phyloP scores from a whole-genome alignment of 768 basidiomycete species.

The Epithele typhae region DNA sequence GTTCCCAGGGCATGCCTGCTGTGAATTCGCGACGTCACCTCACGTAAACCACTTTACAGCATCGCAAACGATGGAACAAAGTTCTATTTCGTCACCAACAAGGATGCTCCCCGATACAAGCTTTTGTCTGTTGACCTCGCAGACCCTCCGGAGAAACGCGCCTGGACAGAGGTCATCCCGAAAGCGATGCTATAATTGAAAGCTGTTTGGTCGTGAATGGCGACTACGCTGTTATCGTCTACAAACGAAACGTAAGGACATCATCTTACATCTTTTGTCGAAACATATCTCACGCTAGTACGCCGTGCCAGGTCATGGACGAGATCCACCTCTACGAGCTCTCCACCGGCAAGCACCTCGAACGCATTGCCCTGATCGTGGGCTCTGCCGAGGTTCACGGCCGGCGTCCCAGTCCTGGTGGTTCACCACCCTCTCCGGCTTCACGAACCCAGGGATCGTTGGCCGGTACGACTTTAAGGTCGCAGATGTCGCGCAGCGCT shows the following conservation, averaged over 20 bases:
- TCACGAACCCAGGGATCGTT: conserved; percentile 68
- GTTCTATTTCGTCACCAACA: conserved; percentile 64
- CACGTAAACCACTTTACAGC: conserved; percentile 31
- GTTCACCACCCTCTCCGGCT: conserved; percentile 61
- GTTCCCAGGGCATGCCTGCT: background rate
- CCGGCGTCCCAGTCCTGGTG: conserved; percentile 52
- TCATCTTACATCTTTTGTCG: too few species aligned
- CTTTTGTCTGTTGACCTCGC: conserved; percentile 61
- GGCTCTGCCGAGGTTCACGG: conserved; percentile 55
- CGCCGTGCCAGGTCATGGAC: conserved; percentile 72
- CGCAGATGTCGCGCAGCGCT: conserved; percentile 40
- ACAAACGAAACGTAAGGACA: conserved; percentile 65
- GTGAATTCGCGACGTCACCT: too few species aligned
- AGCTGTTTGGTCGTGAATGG: conserved; percentile 45
- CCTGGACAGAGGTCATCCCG: conserved; percentile 58
- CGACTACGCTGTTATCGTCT: conserved; percentile 56
- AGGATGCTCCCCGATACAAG: conserved; percentile 62
- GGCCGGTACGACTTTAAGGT: conserved; percentile 55
- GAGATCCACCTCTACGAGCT: conserved; percentile 67
- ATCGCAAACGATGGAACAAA: conserved; percentile 59
- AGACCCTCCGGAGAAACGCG: conserved; percentile 34
- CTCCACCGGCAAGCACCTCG: conserved; percentile 45
- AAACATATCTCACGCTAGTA: too few species aligned
- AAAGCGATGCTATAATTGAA: too few species aligned
- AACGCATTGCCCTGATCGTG: conserved; percentile 60